These are phyloP conservation scores for Karstenula rhodostoma DNA, from an alignment of 2,329 filamentous ascomycete species.

Conservation along the genomic window DNA sequence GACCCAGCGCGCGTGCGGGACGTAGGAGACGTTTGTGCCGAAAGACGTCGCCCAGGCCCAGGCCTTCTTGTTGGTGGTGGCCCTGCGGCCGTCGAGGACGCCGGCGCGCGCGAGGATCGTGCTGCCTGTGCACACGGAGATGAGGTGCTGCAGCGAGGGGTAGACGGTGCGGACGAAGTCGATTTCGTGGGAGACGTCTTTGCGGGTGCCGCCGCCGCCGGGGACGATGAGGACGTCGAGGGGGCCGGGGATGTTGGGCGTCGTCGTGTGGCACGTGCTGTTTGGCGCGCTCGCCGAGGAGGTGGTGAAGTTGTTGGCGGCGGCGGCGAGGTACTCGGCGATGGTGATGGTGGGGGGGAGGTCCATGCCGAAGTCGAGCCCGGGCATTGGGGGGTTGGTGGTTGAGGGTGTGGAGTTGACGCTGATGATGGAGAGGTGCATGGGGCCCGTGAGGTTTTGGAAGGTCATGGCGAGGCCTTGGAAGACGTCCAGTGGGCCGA, in stretches of 20 bases:
- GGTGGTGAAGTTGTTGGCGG: constrained; percentile 49
- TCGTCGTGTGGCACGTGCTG: not conserved
- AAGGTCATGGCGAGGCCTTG: constrained; percentile 30
- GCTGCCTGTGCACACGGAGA: constrained; percentile 71
- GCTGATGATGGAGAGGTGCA: constrained; percentile 21
- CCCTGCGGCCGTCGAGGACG: constrained; percentile 64
- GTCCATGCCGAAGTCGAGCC: constrained; percentile 37
- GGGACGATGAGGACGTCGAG: constrained; percentile 70
- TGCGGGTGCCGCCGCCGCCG: constrained; percentile 60
- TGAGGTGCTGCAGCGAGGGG: constrained; percentile 53
- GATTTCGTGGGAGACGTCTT: constrained; percentile 17
- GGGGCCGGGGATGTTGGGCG: constrained; percentile 21
- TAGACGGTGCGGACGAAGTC: constrained; percentile 19
- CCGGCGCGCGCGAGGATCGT: constrained; percentile 64
- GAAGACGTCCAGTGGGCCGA: constrained; percentile 54
- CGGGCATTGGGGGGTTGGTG: constrained; percentile 17
- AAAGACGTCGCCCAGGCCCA: constrained; percentile 54
- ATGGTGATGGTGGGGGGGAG: constrained; percentile 61
- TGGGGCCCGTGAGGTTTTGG: constrained; percentile 21
- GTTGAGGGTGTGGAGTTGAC: constrained; percentile 30
- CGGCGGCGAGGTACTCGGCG: constrained; percentile 17
- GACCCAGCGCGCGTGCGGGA: constrained; percentile 68
- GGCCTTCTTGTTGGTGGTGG: constrained; percentile 69
- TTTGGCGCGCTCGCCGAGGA: not conserved
- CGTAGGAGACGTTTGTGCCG: constrained; percentile 64